Percentiles rank a stretch among this genome's conserved stretches.
Conservation (phyloP, 2,329 filamentous ascomycete genomes). For the Ophiostoma populinum region DNA sequence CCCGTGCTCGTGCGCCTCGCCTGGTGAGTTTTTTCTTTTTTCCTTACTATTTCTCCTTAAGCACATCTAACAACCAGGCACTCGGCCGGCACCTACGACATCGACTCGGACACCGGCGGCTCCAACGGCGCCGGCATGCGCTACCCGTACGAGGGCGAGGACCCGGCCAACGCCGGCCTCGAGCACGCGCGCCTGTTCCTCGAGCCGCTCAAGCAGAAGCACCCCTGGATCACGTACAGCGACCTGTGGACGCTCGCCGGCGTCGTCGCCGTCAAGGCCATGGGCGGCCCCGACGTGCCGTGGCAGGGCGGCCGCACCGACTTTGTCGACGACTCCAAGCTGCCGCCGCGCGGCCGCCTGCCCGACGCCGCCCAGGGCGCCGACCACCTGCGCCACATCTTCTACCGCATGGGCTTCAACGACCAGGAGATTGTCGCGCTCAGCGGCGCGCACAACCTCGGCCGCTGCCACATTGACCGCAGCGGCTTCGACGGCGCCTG, state of each 20-base stretch:
- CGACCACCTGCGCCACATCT: conserved; percentile 77
- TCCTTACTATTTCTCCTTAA: no score
- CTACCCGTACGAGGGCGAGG: conserved; percentile 72
- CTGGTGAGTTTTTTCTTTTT: conserved; percentile 21
- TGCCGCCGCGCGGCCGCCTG: conserved; percentile 50
- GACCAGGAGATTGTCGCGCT: conserved; percentile 93
- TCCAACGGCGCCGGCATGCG: conserved; percentile 97
- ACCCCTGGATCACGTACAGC: conserved; percentile 91
- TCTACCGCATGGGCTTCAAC: conserved; percentile 93
- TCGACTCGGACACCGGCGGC: conserved; percentile 71
- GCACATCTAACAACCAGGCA: conserved; percentile 36
- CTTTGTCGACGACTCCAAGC: conserved; percentile 1
- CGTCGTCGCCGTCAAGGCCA: conserved; percentile 78
- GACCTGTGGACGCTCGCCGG: conserved; percentile 90
- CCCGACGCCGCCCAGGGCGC: conserved; percentile 55
- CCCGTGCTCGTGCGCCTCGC: conserved; percentile 80
- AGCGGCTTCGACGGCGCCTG: conserved; percentile 78
- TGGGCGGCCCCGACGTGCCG: conserved; percentile 73
- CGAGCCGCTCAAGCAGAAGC: conserved; percentile 73
- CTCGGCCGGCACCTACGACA: conserved; percentile 80
- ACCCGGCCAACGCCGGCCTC: conserved; percentile 87
- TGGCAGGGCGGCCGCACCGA: conserved; percentile 78
- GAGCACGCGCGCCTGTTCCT: conserved; percentile 78
- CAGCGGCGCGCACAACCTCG: conserved; percentile 68
- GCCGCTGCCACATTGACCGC: conserved; percentile 74